These are phyloP conservation scores for Solanum hybrid DNA, from an alignment of 305 asterid species.

Conservation along the genomic window DNA sequence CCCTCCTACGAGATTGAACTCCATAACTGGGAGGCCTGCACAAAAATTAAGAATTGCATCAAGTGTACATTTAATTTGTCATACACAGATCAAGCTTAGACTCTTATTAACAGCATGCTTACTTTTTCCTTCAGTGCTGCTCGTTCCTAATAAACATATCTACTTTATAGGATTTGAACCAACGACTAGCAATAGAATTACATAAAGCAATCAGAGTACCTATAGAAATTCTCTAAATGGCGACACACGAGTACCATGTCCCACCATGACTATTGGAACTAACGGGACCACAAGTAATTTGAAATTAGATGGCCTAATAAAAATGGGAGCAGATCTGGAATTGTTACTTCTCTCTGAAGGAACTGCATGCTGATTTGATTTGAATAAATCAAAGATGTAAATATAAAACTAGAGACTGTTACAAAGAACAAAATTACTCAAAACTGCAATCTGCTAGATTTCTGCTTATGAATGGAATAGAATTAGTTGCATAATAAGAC, in stretches of 20 bases:
- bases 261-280: conserved; percentile 58
- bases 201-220: conserved; percentile 21
- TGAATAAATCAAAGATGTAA: conserved; percentile 4
- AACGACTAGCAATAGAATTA: neutral
- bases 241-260: conserved; percentile 80
- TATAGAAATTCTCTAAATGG: conserved; percentile 74
- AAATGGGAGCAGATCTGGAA: conserved; percentile 59
- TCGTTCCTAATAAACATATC: conserved; percentile 47
- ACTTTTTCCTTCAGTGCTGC: conserved; percentile 48
- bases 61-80: neutral
- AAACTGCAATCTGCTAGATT: neutral
- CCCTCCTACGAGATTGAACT: conserved; percentile 50
- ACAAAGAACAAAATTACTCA: neutral
- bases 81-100: neutral
- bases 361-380: conserved; percentile 35
- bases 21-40: conserved; percentile 59
- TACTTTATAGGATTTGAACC: neutral
- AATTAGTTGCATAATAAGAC: neutral
- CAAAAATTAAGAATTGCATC: neutral
- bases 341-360: conserved; percentile 40
- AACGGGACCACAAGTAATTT: conserved; percentile 60
- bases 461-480: neutral
- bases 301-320: conserved; percentile 63
- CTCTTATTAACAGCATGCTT: neutral
- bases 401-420: neutral